These are phyloP conservation scores for Candida mesenterica DNA, from an alignment of 1,139 yeast genomes.

Conservation along the genomic window DNA sequence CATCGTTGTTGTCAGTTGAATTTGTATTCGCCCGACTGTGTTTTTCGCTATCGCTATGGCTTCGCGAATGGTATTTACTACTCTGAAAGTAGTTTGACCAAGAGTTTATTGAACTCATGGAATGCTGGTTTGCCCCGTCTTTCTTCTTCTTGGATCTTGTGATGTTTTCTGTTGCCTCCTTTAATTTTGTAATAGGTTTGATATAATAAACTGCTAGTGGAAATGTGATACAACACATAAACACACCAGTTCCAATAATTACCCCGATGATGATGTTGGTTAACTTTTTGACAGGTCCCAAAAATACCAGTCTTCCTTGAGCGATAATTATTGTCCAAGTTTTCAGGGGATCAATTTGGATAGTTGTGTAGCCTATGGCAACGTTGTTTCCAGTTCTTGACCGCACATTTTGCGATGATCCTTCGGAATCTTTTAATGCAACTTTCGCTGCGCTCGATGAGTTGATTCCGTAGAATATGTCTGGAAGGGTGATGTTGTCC, in stretches of 20 bases:
- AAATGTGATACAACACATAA: conserved; percentile 71
- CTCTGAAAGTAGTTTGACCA: conserved; percentile 1
- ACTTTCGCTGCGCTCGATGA: conserved; percentile 35
- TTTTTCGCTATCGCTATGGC: not conserved
- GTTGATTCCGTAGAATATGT: conserved; percentile 28
- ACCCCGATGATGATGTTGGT: conserved; percentile 74
- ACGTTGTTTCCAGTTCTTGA: conserved; percentile 44
- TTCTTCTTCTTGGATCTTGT: conserved; percentile 34
- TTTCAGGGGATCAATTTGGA: conserved; percentile 46
- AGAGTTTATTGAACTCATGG: not conserved
- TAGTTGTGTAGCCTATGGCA: conserved; percentile 71
- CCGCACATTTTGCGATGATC: conserved; percentile 48
- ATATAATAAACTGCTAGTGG: conserved; percentile 86
- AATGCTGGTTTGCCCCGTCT: conserved; percentile 4
- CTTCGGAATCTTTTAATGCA: conserved; percentile 41
- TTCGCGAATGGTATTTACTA: not conserved
- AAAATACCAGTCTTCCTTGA: conserved; percentile 58
- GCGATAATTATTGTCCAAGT: conserved; percentile 79
- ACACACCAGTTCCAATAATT: conserved; percentile 74
- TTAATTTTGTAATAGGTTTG: conserved; percentile 75
- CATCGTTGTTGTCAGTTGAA: not conserved
- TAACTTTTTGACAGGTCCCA: conserved; percentile 60
- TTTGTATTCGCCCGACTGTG: not conserved
- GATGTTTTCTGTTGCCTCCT: conserved; percentile 76
- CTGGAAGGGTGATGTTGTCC: conserved; percentile 24